phyloP scores from a whole-genome alignment of 2,329 filamentous ascomycete genomes.

The Erysiphe pulchra region DNA sequence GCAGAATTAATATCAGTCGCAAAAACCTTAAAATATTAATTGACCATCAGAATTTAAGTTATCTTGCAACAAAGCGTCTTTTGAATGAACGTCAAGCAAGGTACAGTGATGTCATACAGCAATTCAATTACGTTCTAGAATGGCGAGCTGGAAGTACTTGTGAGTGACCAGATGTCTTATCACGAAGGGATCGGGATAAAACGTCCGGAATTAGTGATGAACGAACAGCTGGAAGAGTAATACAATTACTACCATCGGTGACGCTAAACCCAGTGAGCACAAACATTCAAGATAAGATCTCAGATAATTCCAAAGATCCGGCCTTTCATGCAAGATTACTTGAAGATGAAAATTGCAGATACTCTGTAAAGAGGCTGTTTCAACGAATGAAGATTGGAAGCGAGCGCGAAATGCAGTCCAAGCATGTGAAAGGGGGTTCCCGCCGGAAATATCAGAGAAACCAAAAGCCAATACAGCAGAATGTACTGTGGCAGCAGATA shows the following conservation, averaged over 20 bases:
- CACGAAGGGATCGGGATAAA: no score
- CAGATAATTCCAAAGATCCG: background rate
- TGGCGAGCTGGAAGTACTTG: no score
- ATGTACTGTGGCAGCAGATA: background rate
- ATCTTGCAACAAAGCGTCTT: no score
- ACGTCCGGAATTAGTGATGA: no score
- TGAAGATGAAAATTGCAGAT: background rate
- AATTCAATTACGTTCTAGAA: no score
- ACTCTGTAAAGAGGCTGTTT: background rate
- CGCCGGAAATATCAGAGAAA: background rate
- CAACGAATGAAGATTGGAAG: background rate
- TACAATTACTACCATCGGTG: no score
- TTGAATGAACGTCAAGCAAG: no score
- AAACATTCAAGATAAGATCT: background rate
- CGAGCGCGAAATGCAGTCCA: background rate
- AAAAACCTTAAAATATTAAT: no score
- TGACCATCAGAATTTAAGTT: no score
- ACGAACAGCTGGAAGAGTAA: no score
- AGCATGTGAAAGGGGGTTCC: background rate
- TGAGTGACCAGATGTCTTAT: no score
- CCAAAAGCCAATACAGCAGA: background rate
- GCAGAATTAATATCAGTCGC: background rate
- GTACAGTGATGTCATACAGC: no score
- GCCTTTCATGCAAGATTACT: background rate
- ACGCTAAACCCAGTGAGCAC: background rate